Conservation (phyloP, 768 basidiomycete species). For the Termitomyces sp. region DNA sequence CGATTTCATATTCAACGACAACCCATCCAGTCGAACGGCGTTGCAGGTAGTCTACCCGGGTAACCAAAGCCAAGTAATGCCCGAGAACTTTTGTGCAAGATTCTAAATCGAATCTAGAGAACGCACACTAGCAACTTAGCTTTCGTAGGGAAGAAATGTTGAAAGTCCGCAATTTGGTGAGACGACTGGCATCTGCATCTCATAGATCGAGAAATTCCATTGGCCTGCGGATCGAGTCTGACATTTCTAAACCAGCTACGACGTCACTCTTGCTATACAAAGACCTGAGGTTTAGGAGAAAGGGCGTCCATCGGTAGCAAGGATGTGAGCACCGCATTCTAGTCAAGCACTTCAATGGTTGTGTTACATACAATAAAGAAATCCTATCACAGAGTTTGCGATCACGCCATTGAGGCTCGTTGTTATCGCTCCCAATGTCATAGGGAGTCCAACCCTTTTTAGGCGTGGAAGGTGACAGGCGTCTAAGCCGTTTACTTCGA, state of each 20-base stretch:
- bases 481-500: slow-evolving; percentile 34
- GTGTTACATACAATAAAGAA: slow-evolving; percentile 43
- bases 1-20: slow-evolving; percentile 17
- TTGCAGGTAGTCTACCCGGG: slow-evolving; percentile 19
- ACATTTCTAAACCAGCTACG: slow-evolving; percentile 26
- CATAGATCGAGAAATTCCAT: slow-evolving; percentile 32
- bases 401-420: slow-evolving; percentile 14
- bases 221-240: slow-evolving; percentile 16
- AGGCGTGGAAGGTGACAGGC: slow-evolving; percentile 34
- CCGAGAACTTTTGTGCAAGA: slow-evolving; percentile 30
- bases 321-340: slow-evolving; percentile 35
- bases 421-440: slow-evolving; percentile 28
- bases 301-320: slow-evolving; percentile 28
- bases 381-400: slow-evolving; percentile 29
- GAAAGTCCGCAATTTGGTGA: slow-evolving; percentile 25
- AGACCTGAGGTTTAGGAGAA: slow-evolving; percentile 33
- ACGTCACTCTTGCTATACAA: slow-evolving; percentile 30
- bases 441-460: slow-evolving; percentile 32
- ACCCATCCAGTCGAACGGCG: slow-evolving; percentile 11
- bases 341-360: slow-evolving; percentile 38
- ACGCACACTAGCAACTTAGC: slow-evolving; percentile 26
- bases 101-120: slow-evolving; percentile 23
- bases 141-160: slow-evolving; percentile 24
- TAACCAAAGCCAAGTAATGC: slow-evolving; percentile 35
- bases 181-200: slow-evolving; percentile 21